Evolutionary conservation across 176 grass and related monocot species (phyloP), one percentile per base, ranked within the genome.

Genomic region (Leersia perrieri): DNA sequence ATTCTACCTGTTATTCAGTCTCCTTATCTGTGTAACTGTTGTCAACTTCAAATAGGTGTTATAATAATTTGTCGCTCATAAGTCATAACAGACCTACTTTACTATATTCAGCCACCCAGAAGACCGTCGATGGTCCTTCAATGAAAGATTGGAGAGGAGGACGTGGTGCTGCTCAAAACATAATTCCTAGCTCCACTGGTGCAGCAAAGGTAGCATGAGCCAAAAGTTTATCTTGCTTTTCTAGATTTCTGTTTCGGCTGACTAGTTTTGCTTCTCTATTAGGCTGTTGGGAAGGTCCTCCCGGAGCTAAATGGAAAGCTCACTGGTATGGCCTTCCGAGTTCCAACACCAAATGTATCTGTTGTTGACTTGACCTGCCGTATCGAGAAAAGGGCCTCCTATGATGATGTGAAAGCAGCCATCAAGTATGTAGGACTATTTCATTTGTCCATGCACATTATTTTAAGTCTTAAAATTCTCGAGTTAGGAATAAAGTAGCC

Each of bases 71-170:
- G n/a, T 58, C 25, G 20, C 22, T 58, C 53, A 25, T 58, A 25
- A 58, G 20, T 53, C 28, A 77, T 81, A 60, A 60, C 72, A 83
- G 55, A 2, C 28, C 65, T 80, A 22, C 42, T 80, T 60, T 80
- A 30, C 8, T 51, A 23, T 80, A 18, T 90, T 49, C 83, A 98
- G 95, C 95, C 68, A 98, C 95, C 78, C 95, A 98, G 68, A 98
- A 98, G 84, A 98, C 95, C 39, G 95, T 98, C 64, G 95, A 98
- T 44, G 95, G 95, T 66, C 90, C 95, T 61, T 98, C 92, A 0
- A 93, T 86, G 88, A 98, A 98, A 84, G 95, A 98, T 77, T 98
- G 95, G 95, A 90, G 95, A 89, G 95, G 95, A 2, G 95, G 95
- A 7, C 95, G 95, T 76, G 95, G 95, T 83, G 95, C 95, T 85